Evolutionary conservation across 2,329 filamentous ascomycete species (phyloP).

Genomic region (Metarhizium brunneum): DNA sequence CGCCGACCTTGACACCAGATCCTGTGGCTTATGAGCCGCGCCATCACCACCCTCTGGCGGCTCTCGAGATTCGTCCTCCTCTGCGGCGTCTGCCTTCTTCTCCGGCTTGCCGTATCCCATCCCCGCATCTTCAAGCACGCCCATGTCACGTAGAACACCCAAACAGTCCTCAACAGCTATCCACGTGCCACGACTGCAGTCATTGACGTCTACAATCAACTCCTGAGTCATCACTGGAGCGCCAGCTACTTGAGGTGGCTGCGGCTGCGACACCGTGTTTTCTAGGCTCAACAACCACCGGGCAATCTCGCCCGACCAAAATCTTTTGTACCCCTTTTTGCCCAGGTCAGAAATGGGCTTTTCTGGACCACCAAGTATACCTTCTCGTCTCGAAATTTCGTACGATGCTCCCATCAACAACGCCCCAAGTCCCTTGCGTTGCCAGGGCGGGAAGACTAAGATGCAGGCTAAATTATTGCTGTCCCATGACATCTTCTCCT

Average conservation of each 20-base stretch:
- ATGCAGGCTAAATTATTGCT: constrained; percentile 98
- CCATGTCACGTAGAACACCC: constrained; percentile 70
- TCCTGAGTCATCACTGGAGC: constrained; percentile 16
- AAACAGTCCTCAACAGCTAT: constrained; percentile 81
- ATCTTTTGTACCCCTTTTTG: constrained; percentile 70
- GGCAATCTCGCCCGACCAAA: constrained; percentile 78
- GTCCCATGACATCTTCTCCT: constrained; percentile 98
- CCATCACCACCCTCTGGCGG: background rate
- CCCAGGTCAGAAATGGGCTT: constrained; percentile 86
- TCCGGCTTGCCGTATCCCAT: constrained; percentile 31
- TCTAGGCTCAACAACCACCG: constrained; percentile 49
- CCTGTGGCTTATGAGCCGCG: background rate
- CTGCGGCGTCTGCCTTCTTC: constrained; percentile 2
- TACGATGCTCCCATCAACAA: constrained; percentile 91
- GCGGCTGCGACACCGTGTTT: constrained; percentile 16
- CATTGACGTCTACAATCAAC: constrained; percentile 53
- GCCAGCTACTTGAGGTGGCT: background rate
- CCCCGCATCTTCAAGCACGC: constrained; percentile 51
- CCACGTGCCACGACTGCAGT: constrained; percentile 70
- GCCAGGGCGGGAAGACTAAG: constrained; percentile 90
- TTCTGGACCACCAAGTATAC: constrained; percentile 81
- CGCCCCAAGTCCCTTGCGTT: constrained; percentile 78
- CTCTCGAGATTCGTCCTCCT: constrained; percentile 9
- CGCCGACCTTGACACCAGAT: constrained; percentile 8
- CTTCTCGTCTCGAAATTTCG: constrained; percentile 77